phyloP scores from a whole-genome alignment of 2,329 filamentous ascomycete genomes.

The Pseudogymnoascus sp. region DNA sequence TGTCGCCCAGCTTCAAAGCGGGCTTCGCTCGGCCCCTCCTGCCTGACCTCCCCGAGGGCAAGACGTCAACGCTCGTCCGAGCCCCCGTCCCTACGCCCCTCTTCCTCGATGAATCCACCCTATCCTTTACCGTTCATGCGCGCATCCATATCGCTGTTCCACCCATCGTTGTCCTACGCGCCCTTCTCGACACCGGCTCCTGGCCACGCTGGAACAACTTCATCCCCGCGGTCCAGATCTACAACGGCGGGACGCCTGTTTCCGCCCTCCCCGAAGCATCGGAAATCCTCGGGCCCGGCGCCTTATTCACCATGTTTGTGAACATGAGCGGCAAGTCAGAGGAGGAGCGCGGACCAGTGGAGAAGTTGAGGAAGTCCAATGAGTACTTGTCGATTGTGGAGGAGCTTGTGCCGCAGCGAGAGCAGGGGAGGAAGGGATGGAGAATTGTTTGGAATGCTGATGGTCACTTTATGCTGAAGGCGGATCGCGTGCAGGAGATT shows the following conservation, averaged over 20 bases:
- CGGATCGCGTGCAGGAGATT: constrained; percentile 38
- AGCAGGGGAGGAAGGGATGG: constrained; percentile 27
- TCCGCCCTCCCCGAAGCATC: constrained; percentile 7
- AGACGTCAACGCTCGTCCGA: not conserved
- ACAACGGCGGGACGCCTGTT: constrained; percentile 32
- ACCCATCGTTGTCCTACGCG: constrained; percentile 14
- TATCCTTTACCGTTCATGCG: constrained; percentile 17
- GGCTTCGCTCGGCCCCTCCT: not conserved
- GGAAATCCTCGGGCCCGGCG: constrained; percentile 12
- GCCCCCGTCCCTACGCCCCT: not conserved
- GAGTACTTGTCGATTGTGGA: not conserved
- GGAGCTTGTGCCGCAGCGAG: constrained; percentile 10
- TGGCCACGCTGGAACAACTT: constrained; percentile 39
- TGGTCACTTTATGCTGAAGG: constrained; percentile 28
- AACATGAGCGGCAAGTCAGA: constrained; percentile 15
- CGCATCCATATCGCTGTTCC: constrained; percentile 15
- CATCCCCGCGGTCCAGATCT: constrained; percentile 50
- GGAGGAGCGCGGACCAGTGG: constrained; percentile 11
- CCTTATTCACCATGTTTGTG: constrained; percentile 18
- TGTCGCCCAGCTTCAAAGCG: not conserved
- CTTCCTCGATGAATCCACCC: not conserved
- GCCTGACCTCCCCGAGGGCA: not conserved
- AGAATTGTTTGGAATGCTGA: constrained; percentile 33
- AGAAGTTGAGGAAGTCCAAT: not conserved
- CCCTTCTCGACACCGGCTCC: constrained; percentile 17